phyloP scores from a whole-genome alignment of 2,329 filamentous ascomycete species.

The Fusarium sp. region DNA sequence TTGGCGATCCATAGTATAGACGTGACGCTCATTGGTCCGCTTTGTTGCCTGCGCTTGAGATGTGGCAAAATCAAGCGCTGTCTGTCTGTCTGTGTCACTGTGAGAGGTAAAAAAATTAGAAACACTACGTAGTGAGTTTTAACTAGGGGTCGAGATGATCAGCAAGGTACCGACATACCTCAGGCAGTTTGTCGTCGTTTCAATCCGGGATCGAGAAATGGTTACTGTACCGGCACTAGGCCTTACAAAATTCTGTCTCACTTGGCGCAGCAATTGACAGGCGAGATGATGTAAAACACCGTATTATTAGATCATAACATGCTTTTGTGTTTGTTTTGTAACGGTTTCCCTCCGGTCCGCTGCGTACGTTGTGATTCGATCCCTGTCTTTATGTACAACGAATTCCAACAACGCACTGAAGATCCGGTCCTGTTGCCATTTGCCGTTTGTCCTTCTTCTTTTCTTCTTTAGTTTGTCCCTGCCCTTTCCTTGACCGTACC shows the following conservation, averaged over 20 bases:
- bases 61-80: constrained; percentile 32
- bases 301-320: constrained; percentile 37
- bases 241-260: neutral
- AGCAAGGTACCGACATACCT: constrained; percentile 16
- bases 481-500: constrained; percentile 28
- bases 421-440: constrained; percentile 43
- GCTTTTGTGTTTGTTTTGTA: constrained; percentile 31
- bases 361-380: constrained; percentile 24
- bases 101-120: constrained; percentile 1
- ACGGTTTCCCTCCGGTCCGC: constrained; percentile 22
- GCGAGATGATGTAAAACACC: constrained; percentile 16
- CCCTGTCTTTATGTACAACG: constrained; percentile 39
- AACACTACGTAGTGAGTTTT: neutral
- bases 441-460: constrained; percentile 34
- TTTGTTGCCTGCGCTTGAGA: constrained; percentile 2
- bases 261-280: constrained; percentile 1
- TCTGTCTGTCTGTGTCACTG: constrained; percentile 4
- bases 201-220: neutral
- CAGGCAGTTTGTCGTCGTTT: neutral
- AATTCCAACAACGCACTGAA: constrained; percentile 36
- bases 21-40: constrained; percentile 35
- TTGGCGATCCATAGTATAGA: constrained; percentile 35
- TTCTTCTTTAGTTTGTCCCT: constrained; percentile 23
- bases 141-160: constrained; percentile 19
- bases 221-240: too few species aligned